Conservation (phyloP, 176 grass and related monocot species). For the Oryza longistaminata region DNA sequence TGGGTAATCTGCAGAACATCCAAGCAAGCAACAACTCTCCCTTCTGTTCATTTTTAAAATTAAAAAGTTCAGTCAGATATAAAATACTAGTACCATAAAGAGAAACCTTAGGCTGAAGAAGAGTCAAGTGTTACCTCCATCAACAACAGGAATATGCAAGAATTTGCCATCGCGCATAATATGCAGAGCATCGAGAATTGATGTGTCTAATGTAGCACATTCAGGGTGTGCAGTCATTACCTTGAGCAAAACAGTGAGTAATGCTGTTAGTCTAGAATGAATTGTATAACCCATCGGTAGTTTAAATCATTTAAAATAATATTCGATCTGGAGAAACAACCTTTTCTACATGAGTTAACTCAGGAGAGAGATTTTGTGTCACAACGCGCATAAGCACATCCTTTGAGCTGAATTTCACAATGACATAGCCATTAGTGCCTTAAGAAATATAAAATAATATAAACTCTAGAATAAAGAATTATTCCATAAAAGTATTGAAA, state of each 20-base stretch:
- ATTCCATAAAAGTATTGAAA: constrained; percentile 16
- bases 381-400: constrained; percentile 98
- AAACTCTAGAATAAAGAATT: background rate
- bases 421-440: constrained; percentile 27
- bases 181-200: constrained; percentile 96
- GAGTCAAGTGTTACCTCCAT: constrained; percentile 63
- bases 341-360: constrained; percentile 96
- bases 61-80: constrained; percentile 22
- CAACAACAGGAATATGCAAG: constrained; percentile 92
- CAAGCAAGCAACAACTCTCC: constrained; percentile 77
- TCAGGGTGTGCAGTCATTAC: constrained; percentile 91
- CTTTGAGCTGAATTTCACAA: constrained; percentile 72
- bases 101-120: constrained; percentile 18
- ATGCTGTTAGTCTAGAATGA: constrained; percentile 35
- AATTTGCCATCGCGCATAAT: constrained; percentile 95
- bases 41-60: constrained; percentile 50
- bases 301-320: background rate
- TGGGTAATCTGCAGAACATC: constrained; percentile 97
- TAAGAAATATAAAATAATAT: background rate
- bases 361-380: constrained; percentile 82
- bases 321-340: constrained; percentile 46
- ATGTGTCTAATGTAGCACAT: constrained; percentile 68
- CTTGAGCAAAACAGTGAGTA: constrained; percentile 47
- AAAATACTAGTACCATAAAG: constrained; percentile 19
- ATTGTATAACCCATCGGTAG: background rate